These are phyloP conservation scores for Saccharomycopsis malanga DNA, from an alignment of 805 yeast genomes.

Conservation along the genomic window DNA sequence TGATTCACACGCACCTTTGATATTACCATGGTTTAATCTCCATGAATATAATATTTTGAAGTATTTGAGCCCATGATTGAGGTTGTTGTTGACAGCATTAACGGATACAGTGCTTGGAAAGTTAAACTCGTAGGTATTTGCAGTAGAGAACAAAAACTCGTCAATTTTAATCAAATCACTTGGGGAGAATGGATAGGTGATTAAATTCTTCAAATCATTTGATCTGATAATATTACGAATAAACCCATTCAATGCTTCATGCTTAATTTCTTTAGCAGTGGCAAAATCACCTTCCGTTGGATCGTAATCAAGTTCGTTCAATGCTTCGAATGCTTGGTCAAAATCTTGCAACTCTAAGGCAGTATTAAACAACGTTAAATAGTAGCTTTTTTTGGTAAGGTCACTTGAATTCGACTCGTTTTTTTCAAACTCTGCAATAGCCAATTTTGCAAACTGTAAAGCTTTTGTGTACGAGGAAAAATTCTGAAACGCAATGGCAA, in stretches of 20 bases:
- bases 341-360: constrained; percentile 29
- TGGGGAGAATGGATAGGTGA: constrained; percentile 35
- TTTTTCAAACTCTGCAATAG: constrained; percentile 21
- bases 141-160: constrained; percentile 31
- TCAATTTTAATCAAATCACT: constrained; percentile 39
- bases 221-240: constrained; percentile 34
- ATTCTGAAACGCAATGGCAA: constrained; percentile 33
- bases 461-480: constrained; percentile 30
- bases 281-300: constrained; percentile 2
- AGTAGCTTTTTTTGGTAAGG: constrained; percentile 22
- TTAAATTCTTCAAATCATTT: constrained; percentile 34
- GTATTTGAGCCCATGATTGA: constrained; percentile 33
- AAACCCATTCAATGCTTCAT: constrained; percentile 30
- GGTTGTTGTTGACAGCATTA: constrained; percentile 24
- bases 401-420: constrained; percentile 22
- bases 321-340: constrained; percentile 31
- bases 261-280: constrained; percentile 13
- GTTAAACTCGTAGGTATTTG: constrained; percentile 20
- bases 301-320: constrained; percentile 25
- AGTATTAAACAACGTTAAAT: constrained; percentile 25
- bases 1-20: constrained; percentile 41
- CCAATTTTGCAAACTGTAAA: constrained; percentile 30
- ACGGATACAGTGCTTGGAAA: constrained; percentile 26
- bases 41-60: constrained; percentile 47
- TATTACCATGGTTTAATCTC: constrained; percentile 43